Evolutionary conservation across 495 filamentous ascomycete species (phyloP).

Genomic region (Xanthoparmelia taractica): DNA sequence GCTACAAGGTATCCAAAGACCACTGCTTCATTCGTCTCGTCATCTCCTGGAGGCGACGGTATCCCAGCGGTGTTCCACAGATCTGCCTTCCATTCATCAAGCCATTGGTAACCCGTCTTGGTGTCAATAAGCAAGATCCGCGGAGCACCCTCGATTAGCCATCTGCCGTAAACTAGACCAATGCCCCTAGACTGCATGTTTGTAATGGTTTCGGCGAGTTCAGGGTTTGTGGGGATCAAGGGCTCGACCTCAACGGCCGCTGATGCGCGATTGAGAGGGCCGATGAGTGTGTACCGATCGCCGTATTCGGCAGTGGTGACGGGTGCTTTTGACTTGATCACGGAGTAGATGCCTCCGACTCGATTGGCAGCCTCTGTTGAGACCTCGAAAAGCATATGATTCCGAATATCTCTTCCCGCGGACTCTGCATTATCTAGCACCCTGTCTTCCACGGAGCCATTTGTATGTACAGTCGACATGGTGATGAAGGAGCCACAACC

Average conservation of each 20-base stretch:
- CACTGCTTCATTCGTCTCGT: slow-evolving; percentile 94
- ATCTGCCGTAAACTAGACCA: slow-evolving; percentile 83
- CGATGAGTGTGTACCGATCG: slow-evolving; percentile 90
- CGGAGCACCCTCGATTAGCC: slow-evolving; percentile 95
- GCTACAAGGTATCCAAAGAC: slow-evolving; percentile 96
- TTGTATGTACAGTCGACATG: slow-evolving; percentile 16
- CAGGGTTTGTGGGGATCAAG: slow-evolving; percentile 72
- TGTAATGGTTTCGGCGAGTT: slow-evolving; percentile 71
- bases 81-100: slow-evolving; percentile 97
- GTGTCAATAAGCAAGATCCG: slow-evolving; percentile 92
- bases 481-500: neutral
- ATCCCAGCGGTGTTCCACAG: slow-evolving; percentile 91
- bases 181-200: slow-evolving; percentile 90
- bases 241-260: slow-evolving; percentile 95
- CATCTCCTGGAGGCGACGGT: slow-evolving; percentile 80
- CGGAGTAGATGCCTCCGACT: slow-evolving; percentile 97
- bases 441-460: slow-evolving; percentile 17
- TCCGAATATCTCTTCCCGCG: slow-evolving; percentile 54
- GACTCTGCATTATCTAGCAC: slow-evolving; percentile 15
- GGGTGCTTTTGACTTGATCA: slow-evolving; percentile 96
- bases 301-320: slow-evolving; percentile 99
- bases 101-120: slow-evolving; percentile 77
- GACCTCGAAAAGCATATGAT: slow-evolving; percentile 85
- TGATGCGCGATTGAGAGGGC: slow-evolving; percentile 83
- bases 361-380: slow-evolving; percentile 96